phyloP scores from a whole-genome alignment of 2,329 filamentous ascomycete genomes.

The Nothopassalora personata region DNA sequence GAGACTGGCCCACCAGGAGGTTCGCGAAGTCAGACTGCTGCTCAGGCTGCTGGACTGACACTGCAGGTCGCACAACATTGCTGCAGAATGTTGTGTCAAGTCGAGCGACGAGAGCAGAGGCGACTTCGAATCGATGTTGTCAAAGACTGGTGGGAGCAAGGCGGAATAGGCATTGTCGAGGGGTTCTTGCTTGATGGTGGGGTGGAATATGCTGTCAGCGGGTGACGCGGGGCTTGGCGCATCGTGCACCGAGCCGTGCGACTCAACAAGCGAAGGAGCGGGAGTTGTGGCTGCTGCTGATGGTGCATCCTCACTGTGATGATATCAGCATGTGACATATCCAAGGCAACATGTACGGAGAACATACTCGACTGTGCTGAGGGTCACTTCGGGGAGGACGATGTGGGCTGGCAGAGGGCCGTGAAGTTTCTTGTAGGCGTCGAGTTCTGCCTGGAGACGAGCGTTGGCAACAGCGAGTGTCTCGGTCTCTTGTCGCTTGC shows the following conservation, averaged over 20 bases:
- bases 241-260: constrained; percentile 25
- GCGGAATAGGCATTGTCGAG: constrained; percentile 20
- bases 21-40: constrained; percentile 21
- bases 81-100: constrained; percentile 99
- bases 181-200: constrained; percentile 31
- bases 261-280: constrained; percentile 27
- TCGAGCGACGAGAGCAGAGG: constrained; percentile 60
- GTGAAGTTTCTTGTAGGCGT: constrained; percentile 29
- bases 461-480: constrained; percentile 56
- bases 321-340: background rate
- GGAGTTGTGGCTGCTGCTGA: constrained; percentile 21
- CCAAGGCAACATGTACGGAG: background rate
- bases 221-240: constrained; percentile 26
- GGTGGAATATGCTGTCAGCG: constrained; percentile 21
- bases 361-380: constrained; percentile 24
- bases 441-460: constrained; percentile 28
- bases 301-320: constrained; percentile 4
- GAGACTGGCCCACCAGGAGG: constrained; percentile 25
- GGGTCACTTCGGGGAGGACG: constrained; percentile 30
- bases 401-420: constrained; percentile 30
- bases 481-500: constrained; percentile 86
- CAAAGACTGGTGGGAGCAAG: constrained; percentile 24
- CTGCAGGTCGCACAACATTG: constrained; percentile 99
- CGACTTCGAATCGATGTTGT: constrained; percentile 33
- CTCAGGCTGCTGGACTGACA: constrained; percentile 68